phyloP scores from a whole-genome alignment of 495 filamentous ascomycete genomes.

The Hypoxylon fuscum region DNA sequence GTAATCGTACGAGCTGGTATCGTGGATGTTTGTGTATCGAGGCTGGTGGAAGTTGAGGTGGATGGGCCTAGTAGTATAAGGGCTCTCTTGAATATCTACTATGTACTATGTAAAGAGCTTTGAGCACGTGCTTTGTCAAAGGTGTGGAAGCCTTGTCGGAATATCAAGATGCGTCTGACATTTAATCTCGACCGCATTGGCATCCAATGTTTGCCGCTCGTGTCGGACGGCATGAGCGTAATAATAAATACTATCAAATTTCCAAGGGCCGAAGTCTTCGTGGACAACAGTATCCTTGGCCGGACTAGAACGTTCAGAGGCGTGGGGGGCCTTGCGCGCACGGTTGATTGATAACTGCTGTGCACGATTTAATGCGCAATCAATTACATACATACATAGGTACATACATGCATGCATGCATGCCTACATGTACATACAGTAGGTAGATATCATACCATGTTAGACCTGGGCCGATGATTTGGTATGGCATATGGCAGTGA shows the following conservation, averaged over 20 bases:
- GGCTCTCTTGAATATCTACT: too few relatives aligned
- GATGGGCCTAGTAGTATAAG: too few relatives aligned
- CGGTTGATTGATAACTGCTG: background rate
- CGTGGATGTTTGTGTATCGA: too few relatives aligned
- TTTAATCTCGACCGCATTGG: background rate
- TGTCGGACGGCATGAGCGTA: conserved; percentile 16
- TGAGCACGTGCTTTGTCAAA: conserved; percentile 4
- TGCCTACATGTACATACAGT: background rate
- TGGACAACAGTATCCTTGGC: background rate
- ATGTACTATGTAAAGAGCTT: too few relatives aligned
- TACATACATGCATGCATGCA: conserved; percentile 2
- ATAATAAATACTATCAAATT: conserved; percentile 13
- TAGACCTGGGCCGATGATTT: too few relatives aligned
- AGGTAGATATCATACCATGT: too few relatives aligned
- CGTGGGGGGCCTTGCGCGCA: background rate
- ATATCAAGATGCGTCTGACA: conserved; percentile 1
- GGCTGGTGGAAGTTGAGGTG: too few relatives aligned
- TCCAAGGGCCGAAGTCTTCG: conserved; percentile 1
- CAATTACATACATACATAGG: conserved; percentile 3
- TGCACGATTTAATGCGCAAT: background rate
- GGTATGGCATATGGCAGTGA: too few relatives aligned
- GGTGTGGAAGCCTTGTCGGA: background rate
- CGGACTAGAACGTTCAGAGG: background rate
- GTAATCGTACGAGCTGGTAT: too few relatives aligned
- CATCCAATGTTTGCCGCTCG: conserved; percentile 16